Evolutionary conservation across 2,329 filamentous ascomycete genomes (phyloP), one percentile per base, ranked within the genome.

Genomic region (Alternaria brassicae): DNA sequence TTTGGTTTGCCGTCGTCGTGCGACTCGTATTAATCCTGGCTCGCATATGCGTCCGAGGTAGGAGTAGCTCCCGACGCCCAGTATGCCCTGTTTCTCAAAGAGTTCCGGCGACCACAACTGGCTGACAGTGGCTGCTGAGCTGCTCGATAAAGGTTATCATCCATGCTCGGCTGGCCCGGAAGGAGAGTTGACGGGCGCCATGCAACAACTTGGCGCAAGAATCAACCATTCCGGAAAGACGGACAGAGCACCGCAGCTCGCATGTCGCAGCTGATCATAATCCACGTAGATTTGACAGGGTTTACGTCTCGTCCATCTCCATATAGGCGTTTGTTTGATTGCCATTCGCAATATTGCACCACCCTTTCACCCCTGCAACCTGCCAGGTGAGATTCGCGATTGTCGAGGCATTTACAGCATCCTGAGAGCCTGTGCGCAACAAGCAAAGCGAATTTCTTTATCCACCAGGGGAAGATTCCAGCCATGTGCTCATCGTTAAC

Each of bases 221-320:
- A 59, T 62, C 54, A 54, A 64, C 59, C 47, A 62, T 57, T 68
- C 66, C 60, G 65, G 60, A 64, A 53, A 37, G 45, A 25, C 60
- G 62, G 55, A 56, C 32, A 28, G n/a, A 56, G 36, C 60, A 62
- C 62, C 52, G 53, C 57, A 40, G 34, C 54, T 32, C 34, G 45
- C 56, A 23, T 42, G 25, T 59, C 57, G 60, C 66, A 72, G 60
- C 66, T 70, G 62, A 54, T 63, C 60, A 41, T 42, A 41, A 39
- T 60, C 70, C 72, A 77, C 72, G 73, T 76, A 72, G 70, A 65
- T 53, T 42, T 17, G 51, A 47, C 72, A 72, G 63, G 70, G 64
- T 69, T 71, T 44, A 41, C 58, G 53, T 65, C 56, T 66, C 58
- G 53, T 65, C 56, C 65, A 65, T 62, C 59, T 61, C 60, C 54